A percentile compares a stretch with the other conserved stretches of the same genome.
Conservation (phyloP, 2,329 filamentous ascomycete species). For the Leptographium radiaticola region DNA sequence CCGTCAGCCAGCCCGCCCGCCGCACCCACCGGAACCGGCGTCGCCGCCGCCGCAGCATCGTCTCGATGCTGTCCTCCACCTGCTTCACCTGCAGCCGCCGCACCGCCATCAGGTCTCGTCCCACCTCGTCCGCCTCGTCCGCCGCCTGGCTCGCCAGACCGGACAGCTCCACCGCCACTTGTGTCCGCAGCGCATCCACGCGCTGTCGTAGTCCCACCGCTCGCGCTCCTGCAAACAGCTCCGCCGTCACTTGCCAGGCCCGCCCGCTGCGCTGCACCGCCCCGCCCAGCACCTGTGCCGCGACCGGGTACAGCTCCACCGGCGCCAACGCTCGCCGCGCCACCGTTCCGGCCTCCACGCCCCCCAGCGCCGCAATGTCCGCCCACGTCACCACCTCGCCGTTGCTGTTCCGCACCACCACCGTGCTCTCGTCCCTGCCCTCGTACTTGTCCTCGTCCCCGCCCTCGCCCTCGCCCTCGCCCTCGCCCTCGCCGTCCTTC, state of each 20-base stretch:
- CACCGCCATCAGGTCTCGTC: constrained; percentile 59
- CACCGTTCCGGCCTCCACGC: constrained; percentile 21
- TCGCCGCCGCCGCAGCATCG: constrained; percentile 57
- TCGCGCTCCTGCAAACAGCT: constrained; percentile 44
- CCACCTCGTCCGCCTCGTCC: constrained; percentile 70
- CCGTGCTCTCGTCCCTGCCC: not conserved
- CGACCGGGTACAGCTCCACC: constrained; percentile 35
- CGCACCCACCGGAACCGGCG: constrained; percentile 60
- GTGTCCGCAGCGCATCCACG: constrained; percentile 32
- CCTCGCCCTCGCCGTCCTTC: constrained; percentile 1
- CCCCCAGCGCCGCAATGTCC: constrained; percentile 29
- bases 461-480: constrained; percentile 1
- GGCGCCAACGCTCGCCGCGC: constrained; percentile 23
- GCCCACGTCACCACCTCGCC: constrained; percentile 22
- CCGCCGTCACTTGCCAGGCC: constrained; percentile 45
- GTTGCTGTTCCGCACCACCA: not conserved
- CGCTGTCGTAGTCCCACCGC: constrained; percentile 37
- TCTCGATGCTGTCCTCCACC: constrained; percentile 65
- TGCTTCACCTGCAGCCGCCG: constrained; percentile 71
- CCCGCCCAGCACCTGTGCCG: constrained; percentile 35
- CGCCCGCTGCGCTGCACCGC: constrained; percentile 35
- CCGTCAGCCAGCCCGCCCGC: constrained; percentile 61
- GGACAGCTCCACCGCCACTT: constrained; percentile 39
- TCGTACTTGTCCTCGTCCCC: not conserved
- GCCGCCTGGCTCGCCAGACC: constrained; percentile 52